Evolutionary conservation across 305 asterid species (phyloP), one percentile per base, ranked within the genome.

Genomic region (Fraxinus ornus): DNA sequence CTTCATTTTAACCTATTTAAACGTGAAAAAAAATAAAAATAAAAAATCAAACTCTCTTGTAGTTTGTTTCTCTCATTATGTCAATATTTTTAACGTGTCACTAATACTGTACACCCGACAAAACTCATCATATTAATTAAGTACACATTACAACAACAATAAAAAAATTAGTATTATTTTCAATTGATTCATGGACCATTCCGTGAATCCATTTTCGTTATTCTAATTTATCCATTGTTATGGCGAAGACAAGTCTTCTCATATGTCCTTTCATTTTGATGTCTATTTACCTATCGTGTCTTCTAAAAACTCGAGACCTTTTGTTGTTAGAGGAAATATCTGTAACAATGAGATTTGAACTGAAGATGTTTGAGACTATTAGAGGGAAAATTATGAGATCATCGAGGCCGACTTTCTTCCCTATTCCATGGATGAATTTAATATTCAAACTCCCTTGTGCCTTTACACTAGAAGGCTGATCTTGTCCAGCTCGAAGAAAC

Each of bases 71-170:
- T 35, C 1, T 76, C 32, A 1, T 33, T 37, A 19, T 73, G 28
- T 39, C 44, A 74, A 60, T 80, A 39, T 71, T 39, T 76, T 44
- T n/a, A 22, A 66, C 10, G 26, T 73, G 12, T 32, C 82, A 44
- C 75, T 86, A 80, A 80, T 26, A 83, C 47, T 82, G 77, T 85
- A 49, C 76, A 30, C 44, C 47, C 62, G 47, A n/a, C 75, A 84
- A n/a, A 74, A 39, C 83, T 72, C 39, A 83, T 83, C 78, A 79
- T 30, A 33, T 19, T 68, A 80, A 49, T 57, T 7, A 24, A 57
- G 68, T 57, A 57, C 10, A 57, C 68, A 57, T 57, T 57, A 57
- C 68, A 57, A 57, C 26, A 19, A 7, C 68, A 47, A 47, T 47
- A 47, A 57, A 57, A 55, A 7, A 6, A 0, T 21, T 2, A 30